phyloP scores from a whole-genome alignment of 176 grass and related monocot genomes.

The Carex cristatella region DNA sequence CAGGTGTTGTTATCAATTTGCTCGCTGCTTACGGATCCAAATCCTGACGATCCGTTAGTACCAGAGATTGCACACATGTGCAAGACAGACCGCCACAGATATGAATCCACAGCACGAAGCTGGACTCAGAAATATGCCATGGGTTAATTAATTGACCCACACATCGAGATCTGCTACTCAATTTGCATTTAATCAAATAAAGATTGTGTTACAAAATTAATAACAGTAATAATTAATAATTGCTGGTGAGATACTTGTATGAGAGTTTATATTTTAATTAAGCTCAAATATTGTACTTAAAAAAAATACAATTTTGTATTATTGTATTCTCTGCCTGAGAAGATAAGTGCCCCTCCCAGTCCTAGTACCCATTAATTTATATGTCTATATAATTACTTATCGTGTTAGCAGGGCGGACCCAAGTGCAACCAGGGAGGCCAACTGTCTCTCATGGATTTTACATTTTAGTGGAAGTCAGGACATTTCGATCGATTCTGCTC shows the following conservation, averaged over 20 bases:
- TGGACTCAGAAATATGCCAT: slow-evolving; percentile 86
- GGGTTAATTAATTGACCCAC: slow-evolving; percentile 31
- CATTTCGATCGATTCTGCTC: too few species aligned
- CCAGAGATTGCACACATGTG: slow-evolving; percentile 91
- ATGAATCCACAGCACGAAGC: slow-evolving; percentile 54
- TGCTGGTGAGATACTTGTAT: not conserved
- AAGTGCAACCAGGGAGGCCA: too few species aligned
- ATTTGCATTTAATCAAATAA: slow-evolving; percentile 15
- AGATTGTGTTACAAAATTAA: not conserved
- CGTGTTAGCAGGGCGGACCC: too few species aligned
- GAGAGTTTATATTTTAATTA: not conserved
- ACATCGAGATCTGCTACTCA: not conserved
- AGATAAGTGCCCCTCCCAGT: not conserved
- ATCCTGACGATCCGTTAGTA: slow-evolving; percentile 74
- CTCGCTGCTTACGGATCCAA: slow-evolving; percentile 75
- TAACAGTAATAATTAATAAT: not conserved
- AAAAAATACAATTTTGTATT: not conserved
- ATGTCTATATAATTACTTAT: too few species aligned
- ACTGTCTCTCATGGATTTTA: too few species aligned
- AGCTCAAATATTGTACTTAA: not conserved
- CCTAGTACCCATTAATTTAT: too few species aligned
- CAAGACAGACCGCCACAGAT: slow-evolving; percentile 55
- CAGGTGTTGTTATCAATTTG: slow-evolving; percentile 71
- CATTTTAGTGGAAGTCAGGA: too few species aligned
- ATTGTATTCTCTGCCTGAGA: not conserved